Percentiles rank a stretch among this genome's conserved stretches.
Conservation (phyloP, 2,329 filamentous ascomycete species). For the Fusarium kyushuense region DNA sequence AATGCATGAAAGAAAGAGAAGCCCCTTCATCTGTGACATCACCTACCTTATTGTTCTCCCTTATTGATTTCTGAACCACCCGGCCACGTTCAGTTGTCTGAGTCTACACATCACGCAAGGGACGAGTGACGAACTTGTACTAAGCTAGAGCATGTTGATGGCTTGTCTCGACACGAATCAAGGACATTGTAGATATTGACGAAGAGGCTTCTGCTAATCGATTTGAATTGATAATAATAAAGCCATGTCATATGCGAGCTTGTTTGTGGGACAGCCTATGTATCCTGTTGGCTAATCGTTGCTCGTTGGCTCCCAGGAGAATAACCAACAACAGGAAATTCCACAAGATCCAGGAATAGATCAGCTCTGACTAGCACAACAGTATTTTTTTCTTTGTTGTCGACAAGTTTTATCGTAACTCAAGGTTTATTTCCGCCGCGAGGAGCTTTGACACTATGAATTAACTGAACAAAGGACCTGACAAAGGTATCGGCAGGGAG, state of each 20-base stretch:
- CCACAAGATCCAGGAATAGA: neutral
- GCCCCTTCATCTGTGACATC: neutral
- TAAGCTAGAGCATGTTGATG: neutral
- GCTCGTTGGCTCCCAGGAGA: neutral
- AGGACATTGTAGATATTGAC: neutral
- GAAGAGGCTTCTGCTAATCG: no score
- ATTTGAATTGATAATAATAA: neutral
- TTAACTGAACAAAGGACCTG: neutral
- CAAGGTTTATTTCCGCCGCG: no score
- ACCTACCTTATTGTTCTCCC: neutral
- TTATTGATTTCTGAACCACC: neutral
- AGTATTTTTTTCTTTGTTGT: neutral
- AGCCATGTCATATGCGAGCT: neutral
- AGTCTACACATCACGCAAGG: constrained; percentile 25
- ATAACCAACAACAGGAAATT: neutral
- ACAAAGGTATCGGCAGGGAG: constrained; percentile 6
- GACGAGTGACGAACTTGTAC: neutral
- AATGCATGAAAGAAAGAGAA: neutral
- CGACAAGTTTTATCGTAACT: neutral
- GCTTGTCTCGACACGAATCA: neutral
- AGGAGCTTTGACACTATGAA: neutral
- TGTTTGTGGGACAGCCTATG: neutral
- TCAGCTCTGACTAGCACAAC: neutral
- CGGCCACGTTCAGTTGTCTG: neutral
- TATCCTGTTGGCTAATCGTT: neutral